Conservation (phyloP, 371 early-diverging fungal genomes). For the Parasitella parasitica region DNA sequence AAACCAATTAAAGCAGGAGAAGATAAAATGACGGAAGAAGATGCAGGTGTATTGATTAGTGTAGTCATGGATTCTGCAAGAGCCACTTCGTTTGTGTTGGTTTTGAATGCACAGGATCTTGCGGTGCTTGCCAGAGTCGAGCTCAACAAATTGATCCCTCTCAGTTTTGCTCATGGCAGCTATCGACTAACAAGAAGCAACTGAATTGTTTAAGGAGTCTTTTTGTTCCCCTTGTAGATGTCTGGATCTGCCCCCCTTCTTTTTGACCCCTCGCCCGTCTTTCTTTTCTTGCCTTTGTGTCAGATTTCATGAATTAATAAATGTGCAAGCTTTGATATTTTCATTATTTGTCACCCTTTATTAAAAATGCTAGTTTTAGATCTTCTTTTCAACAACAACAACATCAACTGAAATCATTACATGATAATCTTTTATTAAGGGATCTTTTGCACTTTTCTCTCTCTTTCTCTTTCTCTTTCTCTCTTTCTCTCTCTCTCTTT, state of each 20-base stretch:
- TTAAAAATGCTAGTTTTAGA: background rate
- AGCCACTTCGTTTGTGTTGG: conserved; percentile 66
- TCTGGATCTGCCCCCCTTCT: background rate
- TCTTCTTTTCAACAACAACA: background rate
- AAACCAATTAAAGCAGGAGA: conserved; percentile 22
- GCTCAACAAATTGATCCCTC: conserved; percentile 60
- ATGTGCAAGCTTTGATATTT: background rate
- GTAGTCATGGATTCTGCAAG: conserved; percentile 70
- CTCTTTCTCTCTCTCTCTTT: background rate
- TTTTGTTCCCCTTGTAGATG: background rate
- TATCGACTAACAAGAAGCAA: conserved; percentile 23
- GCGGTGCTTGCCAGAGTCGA: conserved; percentile 63
- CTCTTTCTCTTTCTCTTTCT: background rate
- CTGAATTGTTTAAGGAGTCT: background rate
- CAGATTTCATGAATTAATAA: background rate
- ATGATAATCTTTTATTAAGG: background rate
- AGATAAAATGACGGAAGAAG: conserved; percentile 53
- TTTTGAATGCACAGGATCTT: conserved; percentile 69
- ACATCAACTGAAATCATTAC: background rate
- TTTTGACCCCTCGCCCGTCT: background rate
- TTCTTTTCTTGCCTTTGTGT: too few species aligned
- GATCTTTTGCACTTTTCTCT: too few species aligned
- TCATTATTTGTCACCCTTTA: background rate
- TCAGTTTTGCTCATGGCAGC: conserved; percentile 62
- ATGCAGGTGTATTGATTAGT: conserved; percentile 72